Base-by-base conservation (phyloP, 2,329 filamentous ascomycete species). In the Cladosporium sp. region DNA sequence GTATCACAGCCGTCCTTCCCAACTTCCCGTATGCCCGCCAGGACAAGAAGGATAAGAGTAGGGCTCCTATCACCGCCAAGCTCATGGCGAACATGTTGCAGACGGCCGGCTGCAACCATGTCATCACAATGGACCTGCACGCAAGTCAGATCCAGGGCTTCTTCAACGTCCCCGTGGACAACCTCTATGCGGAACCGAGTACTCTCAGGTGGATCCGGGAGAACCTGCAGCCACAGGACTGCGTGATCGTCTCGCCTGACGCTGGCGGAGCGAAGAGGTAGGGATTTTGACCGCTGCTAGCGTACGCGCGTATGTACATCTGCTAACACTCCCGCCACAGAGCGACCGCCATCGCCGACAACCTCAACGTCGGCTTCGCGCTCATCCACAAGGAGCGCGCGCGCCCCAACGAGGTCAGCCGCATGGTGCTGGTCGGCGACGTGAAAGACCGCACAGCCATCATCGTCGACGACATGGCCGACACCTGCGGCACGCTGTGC, bases 41-140 rank as follows among this genome's bases (percentile, higher is more conserved):
- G 74, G 93, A 97, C 72, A 97, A 97, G 78, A 97, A 97, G 74
- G 91, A 95, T 75, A 87, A 89, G 77, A 93, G 87, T 52, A 84
- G 92, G 59, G 92, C 93, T n/a, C 92, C 93, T 38, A 98, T 97
- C 70, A 95, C 88, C 40, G 92, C 92, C 18, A 95, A 93, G 71
- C 79, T 97, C 51, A 95, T 96, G 74, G 92, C 92, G 54, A 96
- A 97, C 73, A 96, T 97, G 91, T 79, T 97, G 52, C 89, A 95
- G 70, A 95, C 90, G 2, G 91, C 91, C 41, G 92, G 92, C 53
- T 95, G 89, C 72, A 90, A 90, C 69, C 87, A 91, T 68, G 86
- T 95, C 63, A 95, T 96, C 61, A 96, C 91, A 14, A 95, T 96
- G 89, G 91, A 96, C 66, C 79, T 96, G 54, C 91, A 96, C 68